phyloP scores from a whole-genome alignment of 1,284 basidiomycete genomes.

The Sparassis latifolia region DNA sequence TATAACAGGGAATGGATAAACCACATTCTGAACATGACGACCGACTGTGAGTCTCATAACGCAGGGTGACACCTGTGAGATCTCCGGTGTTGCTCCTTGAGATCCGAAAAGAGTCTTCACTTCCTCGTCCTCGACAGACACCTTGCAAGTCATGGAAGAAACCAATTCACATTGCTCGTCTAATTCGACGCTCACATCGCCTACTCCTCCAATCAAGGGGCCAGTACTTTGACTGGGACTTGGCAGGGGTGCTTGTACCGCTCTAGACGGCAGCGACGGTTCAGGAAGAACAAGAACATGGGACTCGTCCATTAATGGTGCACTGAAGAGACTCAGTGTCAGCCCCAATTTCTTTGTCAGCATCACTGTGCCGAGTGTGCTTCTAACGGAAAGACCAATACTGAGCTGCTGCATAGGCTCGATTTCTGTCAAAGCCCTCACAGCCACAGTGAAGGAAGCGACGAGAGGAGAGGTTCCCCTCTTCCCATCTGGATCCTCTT shows the following conservation, averaged over 20 bases:
- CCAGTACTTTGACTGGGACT: not conserved
- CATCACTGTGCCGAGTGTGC: slow-evolving; percentile 14
- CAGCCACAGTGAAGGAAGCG: slow-evolving; percentile 28
- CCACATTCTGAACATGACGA: slow-evolving; percentile 18
- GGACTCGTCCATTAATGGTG: slow-evolving; percentile 23
- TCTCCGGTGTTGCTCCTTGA: slow-evolving; percentile 11
- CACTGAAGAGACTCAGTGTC: slow-evolving; percentile 22
- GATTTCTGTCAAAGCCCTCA: slow-evolving; percentile 19
- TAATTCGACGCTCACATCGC: slow-evolving; percentile 18
- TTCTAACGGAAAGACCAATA: slow-evolving; percentile 24
- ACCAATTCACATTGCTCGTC: slow-evolving; percentile 28
- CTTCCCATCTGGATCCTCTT: slow-evolving; percentile 28
- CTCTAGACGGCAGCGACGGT: slow-evolving; percentile 3
- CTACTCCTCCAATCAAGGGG: slow-evolving; percentile 2
- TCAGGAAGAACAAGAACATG: slow-evolving; percentile 27
- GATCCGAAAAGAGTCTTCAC: slow-evolving; percentile 16
- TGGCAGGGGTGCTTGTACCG: not conserved
- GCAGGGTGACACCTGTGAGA: slow-evolving; percentile 28
- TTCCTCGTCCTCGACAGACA: slow-evolving; percentile 20
- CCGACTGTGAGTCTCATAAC: slow-evolving; percentile 25
- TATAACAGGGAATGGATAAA: slow-evolving; percentile 30
- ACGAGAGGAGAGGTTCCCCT: slow-evolving; percentile 27
- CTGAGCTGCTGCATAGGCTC: slow-evolving; percentile 18
- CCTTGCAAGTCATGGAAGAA: slow-evolving; percentile 15
- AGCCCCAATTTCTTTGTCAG: slow-evolving; percentile 22